Evolutionary conservation across 1,284 basidiomycete genomes (phyloP).

Genomic region (Ceratobasidium sp.): DNA sequence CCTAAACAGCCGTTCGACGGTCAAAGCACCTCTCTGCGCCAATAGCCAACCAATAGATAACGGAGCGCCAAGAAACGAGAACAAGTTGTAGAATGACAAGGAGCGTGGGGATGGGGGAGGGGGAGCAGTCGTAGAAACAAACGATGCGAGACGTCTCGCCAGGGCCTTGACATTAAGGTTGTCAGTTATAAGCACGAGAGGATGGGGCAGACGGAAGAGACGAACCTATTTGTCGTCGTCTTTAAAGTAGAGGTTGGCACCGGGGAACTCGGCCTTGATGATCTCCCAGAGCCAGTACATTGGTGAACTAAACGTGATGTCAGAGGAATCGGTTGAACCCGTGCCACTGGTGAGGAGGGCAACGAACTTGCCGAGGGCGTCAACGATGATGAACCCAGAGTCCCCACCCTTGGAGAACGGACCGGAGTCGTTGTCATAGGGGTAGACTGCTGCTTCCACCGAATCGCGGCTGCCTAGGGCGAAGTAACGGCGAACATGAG

Average conservation of each 20-base stretch:
- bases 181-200: slow-evolving; percentile 7
- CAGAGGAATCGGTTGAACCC: slow-evolving; percentile 28
- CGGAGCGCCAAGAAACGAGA: slow-evolving; percentile 38
- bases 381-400: slow-evolving; percentile 56
- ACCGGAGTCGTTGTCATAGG: slow-evolving; percentile 52
- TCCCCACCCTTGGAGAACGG: slow-evolving; percentile 57
- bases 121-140: slow-evolving; percentile 7
- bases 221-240: background rate
- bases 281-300: slow-evolving; percentile 47
- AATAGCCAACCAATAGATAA: slow-evolving; percentile 44
- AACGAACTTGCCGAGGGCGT: slow-evolving; percentile 40
- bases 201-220: background rate
- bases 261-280: slow-evolving; percentile 46
- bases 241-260: slow-evolving; percentile 44
- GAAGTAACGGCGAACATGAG: slow-evolving; percentile 52
- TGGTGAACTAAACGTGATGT: slow-evolving; percentile 46
- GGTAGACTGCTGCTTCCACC: slow-evolving; percentile 53
- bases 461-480: slow-evolving; percentile 51
- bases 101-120: slow-evolving; percentile 18
- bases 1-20: slow-evolving; percentile 26
- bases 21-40: slow-evolving; percentile 43
- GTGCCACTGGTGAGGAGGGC: slow-evolving; percentile 46
- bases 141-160: slow-evolving; percentile 27
- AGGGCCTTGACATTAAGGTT: slow-evolving; percentile 27
- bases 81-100: slow-evolving; percentile 16